These are phyloP conservation scores for Gynostemma pentaphyllum DNA, from an alignment of 306 rosid species.

Conservation along the genomic window DNA sequence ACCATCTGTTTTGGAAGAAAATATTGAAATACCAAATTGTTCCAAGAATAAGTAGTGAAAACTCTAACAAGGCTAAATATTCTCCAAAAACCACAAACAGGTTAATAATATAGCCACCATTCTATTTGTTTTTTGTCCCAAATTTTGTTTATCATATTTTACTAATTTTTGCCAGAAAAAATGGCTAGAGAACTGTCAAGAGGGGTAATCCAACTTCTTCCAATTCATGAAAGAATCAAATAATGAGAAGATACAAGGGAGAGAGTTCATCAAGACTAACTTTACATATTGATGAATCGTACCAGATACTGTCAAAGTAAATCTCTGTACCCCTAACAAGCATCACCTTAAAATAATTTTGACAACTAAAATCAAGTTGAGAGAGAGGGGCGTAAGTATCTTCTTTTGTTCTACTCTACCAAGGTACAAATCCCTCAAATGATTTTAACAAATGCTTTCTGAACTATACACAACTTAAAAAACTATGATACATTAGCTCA, in stretches of 20 bases:
- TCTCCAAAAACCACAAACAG: not conserved
- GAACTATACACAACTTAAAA: not conserved
- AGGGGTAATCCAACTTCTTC: not conserved
- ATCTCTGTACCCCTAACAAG: too few species aligned
- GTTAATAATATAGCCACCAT: not conserved
- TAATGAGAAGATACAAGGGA: too few species aligned
- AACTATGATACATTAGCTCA: conserved; percentile 5
- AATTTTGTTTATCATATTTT: not conserved
- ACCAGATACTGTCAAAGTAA: too few species aligned
- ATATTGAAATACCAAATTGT: not conserved
- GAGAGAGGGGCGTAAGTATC: not conserved
- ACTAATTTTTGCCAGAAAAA: too few species aligned
- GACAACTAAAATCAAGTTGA: too few species aligned
- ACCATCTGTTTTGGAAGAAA: not conserved
- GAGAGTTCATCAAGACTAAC: not conserved
- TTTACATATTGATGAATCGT: too few species aligned
- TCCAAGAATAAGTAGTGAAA: too few species aligned
- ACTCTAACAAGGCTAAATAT: not conserved
- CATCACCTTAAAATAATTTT: too few species aligned
- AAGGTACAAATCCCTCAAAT: not conserved
- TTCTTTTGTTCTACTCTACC: not conserved
- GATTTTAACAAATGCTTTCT: not conserved
- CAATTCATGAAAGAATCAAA: not conserved
- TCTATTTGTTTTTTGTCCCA: not conserved
- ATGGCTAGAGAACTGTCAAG: too few species aligned